A percentile compares a stretch with the other conserved stretches of the same genome.
These are phyloP conservation scores for Perilla frutescens DNA, from an alignment of 257 asterid species.

Conservation along the genomic window DNA sequence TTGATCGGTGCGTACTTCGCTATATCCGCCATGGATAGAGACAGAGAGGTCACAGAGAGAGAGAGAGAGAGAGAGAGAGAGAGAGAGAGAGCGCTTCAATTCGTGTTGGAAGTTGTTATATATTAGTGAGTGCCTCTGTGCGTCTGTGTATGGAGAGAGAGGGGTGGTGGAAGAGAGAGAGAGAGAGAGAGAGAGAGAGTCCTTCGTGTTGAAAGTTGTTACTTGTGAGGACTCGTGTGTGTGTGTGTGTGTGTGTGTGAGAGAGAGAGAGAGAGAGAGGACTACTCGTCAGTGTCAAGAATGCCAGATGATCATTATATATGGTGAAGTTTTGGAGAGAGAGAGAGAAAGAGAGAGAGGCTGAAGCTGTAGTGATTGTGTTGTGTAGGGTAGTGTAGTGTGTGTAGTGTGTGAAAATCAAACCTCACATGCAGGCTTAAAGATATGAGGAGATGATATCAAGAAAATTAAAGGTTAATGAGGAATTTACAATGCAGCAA, in stretches of 20 bases:
- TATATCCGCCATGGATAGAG: constrained; percentile 58
- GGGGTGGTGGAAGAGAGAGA: background rate
- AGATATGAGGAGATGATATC: too few species aligned
- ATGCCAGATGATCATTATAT: too few species aligned
- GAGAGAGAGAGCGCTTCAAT: background rate
- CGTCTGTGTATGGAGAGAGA: background rate
- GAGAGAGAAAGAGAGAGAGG: too few species aligned
- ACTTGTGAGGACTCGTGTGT: too few species aligned
- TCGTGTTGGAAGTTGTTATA: constrained; percentile 14
- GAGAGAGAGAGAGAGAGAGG: background rate
- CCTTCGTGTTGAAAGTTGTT: too few species aligned
- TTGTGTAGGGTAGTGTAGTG: background rate
- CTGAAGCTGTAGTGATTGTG: too few species aligned
- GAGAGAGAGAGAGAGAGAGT: background rate
- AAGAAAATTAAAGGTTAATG: too few species aligned
- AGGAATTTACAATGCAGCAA: too few species aligned
- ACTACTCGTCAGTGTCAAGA: too few species aligned
- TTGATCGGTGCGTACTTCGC: constrained; percentile 63
- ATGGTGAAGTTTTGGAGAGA: too few species aligned
- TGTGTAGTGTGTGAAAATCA: background rate
- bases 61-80: constrained; percentile 2
- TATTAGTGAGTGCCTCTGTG: constrained; percentile 14
- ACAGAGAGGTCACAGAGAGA: background rate
- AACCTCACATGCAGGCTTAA: background rate
- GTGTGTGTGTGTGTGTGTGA: background rate